These are phyloP conservation scores for Suhomyces kunorum DNA, from an alignment of 1,139 yeast species.

Conservation along the genomic window DNA sequence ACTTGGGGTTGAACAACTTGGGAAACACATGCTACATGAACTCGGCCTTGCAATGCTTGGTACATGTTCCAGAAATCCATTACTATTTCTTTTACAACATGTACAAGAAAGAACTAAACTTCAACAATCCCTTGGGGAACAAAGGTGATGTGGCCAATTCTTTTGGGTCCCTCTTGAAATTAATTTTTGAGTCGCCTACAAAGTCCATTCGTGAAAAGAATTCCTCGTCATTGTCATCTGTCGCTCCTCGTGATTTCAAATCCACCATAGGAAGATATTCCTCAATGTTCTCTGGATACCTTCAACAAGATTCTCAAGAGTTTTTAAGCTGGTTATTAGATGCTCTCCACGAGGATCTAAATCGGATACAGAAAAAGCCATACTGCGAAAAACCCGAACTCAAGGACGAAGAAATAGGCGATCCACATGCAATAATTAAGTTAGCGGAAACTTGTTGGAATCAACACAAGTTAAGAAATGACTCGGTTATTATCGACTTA, in stretches of 20 bases:
- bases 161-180: constrained; percentile 66
- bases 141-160: constrained; percentile 77
- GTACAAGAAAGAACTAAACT: constrained; percentile 69
- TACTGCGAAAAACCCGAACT: constrained; percentile 87
- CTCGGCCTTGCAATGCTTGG: constrained; percentile 87
- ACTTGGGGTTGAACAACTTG: constrained; percentile 69
- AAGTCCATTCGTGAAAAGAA: constrained; percentile 5
- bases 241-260: constrained; percentile 77
- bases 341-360: constrained; percentile 91
- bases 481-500: constrained; percentile 79
- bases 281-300: constrained; percentile 81
- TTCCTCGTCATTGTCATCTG: constrained; percentile 10
- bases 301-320: constrained; percentile 96
- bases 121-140: constrained; percentile 81
- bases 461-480: constrained; percentile 77
- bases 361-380: constrained; percentile 79
- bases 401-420: constrained; percentile 58
- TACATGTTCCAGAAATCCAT: constrained; percentile 82
- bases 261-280: constrained; percentile 76
- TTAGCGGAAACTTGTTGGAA: constrained; percentile 82
- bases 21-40: constrained; percentile 98
- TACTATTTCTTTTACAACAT: constrained; percentile 67
- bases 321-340: constrained; percentile 86
- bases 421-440: constrained; percentile 53
- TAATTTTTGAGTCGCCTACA: constrained; percentile 48